Conservation (phyloP, 2,329 filamentous ascomycete species). For the Didymella glomerata region DNA sequence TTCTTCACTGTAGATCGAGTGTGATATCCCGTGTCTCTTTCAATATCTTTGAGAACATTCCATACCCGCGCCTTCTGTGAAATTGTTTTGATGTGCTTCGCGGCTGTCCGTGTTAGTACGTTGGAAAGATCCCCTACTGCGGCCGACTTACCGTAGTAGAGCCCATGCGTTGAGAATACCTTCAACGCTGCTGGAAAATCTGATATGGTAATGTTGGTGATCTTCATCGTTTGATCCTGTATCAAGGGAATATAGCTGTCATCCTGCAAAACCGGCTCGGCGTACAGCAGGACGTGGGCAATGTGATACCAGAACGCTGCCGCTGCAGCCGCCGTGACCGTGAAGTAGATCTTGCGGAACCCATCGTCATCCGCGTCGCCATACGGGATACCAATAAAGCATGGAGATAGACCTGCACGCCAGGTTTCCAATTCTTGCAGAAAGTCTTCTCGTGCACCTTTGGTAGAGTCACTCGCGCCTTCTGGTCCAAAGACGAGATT, state of each 20-base stretch:
- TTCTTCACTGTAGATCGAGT: conserved; percentile 39
- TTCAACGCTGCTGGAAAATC: conserved; percentile 45
- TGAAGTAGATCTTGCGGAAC: conserved; percentile 45
- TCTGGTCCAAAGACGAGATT: conserved; percentile 40
- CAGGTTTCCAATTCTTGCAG: conserved; percentile 41
- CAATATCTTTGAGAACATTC: conserved; percentile 44
- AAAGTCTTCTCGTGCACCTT: conserved; percentile 32
- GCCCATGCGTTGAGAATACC: conserved; percentile 44
- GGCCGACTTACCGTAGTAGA: conserved; percentile 42
- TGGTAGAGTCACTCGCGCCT: conserved; percentile 25
- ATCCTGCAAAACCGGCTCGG: conserved; percentile 42
- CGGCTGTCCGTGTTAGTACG: conserved; percentile 32
- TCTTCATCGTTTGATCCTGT: conserved; percentile 42
- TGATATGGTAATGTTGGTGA: conserved; percentile 44
- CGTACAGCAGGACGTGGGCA: conserved; percentile 43
- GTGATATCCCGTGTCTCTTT: conserved; percentile 44
- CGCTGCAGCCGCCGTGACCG: conserved; percentile 41
- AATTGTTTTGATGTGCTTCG: conserved; percentile 46
- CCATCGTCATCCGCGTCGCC: conserved; percentile 44
- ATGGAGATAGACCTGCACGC: conserved; percentile 37
- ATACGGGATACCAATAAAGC: conserved; percentile 45
- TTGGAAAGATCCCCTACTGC: neutral
- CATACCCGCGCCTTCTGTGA: conserved; percentile 46
- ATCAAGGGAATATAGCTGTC: conserved; percentile 37
- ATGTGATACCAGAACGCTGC: conserved; percentile 48